These are phyloP conservation scores for Gracilaria vermiculophylla DNA, from an alignment of 23 red algal species.

Conservation along the genomic window DNA sequence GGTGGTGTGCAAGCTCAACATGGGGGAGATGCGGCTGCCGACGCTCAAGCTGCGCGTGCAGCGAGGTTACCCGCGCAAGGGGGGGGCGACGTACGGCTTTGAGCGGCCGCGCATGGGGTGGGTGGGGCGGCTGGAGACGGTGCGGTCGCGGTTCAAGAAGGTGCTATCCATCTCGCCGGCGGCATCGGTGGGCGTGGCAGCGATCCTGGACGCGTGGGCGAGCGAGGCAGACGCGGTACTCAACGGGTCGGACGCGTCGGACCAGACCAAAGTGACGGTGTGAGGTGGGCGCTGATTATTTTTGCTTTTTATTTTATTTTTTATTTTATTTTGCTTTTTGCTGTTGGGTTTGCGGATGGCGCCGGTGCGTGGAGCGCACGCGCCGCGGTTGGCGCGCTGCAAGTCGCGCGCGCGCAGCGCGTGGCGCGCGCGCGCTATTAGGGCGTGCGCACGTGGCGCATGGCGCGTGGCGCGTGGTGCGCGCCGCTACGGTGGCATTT, in stretches of 20 bases:
- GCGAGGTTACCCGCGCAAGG: slow-evolving; percentile 73
- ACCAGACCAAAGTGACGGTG: slow-evolving; percentile 2
- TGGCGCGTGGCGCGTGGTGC: too few relatives aligned
- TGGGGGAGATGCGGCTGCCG: slow-evolving; percentile 51
- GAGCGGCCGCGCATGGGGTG: slow-evolving; percentile 79
- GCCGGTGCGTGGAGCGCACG: too few relatives aligned
- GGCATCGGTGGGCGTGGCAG: slow-evolving; percentile 66
- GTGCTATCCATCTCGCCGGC: slow-evolving; percentile 63
- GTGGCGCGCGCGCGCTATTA: too few relatives aligned
- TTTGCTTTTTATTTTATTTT: background rate
- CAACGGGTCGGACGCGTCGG: slow-evolving; percentile 48
- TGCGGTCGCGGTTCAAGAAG: slow-evolving; percentile 55
- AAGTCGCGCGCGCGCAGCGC: too few relatives aligned
- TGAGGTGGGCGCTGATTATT: background rate
- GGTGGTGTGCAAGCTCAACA: slow-evolving; percentile 49
- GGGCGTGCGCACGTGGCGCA: too few relatives aligned
- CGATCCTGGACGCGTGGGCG: slow-evolving; percentile 73
- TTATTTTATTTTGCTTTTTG: too few relatives aligned
- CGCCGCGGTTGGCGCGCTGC: too few relatives aligned
- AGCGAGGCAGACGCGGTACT: slow-evolving; percentile 60
- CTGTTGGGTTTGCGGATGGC: too few relatives aligned
- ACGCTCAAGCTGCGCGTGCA: slow-evolving; percentile 63
- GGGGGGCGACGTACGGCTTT: slow-evolving; percentile 65
- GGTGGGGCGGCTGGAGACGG: slow-evolving; percentile 44
- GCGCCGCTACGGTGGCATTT: too few relatives aligned